Conservation (phyloP, 306 rosid genomes). For the Dicorynia guianensis region DNA sequence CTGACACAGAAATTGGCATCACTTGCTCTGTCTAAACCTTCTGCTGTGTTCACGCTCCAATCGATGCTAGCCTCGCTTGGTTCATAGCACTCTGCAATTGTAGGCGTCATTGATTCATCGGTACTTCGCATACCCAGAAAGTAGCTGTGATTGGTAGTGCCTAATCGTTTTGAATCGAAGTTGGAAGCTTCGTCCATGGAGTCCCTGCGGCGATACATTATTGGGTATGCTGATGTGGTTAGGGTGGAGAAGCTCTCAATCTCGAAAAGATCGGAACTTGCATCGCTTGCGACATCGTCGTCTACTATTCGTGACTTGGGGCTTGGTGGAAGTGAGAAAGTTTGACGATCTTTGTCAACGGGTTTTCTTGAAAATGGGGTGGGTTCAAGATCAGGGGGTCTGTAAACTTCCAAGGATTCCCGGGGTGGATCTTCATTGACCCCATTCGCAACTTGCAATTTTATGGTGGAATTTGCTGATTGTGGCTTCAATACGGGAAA, state of each 20-base stretch:
- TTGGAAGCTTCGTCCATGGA: slow-evolving; percentile 51
- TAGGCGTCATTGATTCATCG: slow-evolving; percentile 53
- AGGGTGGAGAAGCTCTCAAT: slow-evolving; percentile 73
- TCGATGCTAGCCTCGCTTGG: slow-evolving; percentile 71
- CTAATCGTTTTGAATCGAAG: slow-evolving; percentile 33
- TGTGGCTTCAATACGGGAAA: slow-evolving; percentile 59
- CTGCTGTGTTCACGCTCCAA: slow-evolving; percentile 74
- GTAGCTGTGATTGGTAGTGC: background rate
- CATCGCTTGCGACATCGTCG: slow-evolving; percentile 68
- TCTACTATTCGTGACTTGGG: slow-evolving; percentile 53
- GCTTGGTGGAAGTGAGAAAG: slow-evolving; percentile 42
- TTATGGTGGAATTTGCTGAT: slow-evolving; percentile 17
- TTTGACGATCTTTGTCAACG: slow-evolving; percentile 4
- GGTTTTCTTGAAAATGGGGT: slow-evolving; percentile 8
- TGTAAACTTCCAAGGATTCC: slow-evolving; percentile 61
- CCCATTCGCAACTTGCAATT: slow-evolving; percentile 29
- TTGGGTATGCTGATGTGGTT: slow-evolving; percentile 40
- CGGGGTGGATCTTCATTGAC: slow-evolving; percentile 53
- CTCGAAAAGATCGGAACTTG: slow-evolving; percentile 88
- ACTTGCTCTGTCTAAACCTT: slow-evolving; percentile 58
- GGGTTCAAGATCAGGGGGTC: slow-evolving; percentile 35
- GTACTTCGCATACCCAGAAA: slow-evolving; percentile 39
- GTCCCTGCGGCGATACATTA: slow-evolving; percentile 43
- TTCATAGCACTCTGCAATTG: slow-evolving; percentile 54
- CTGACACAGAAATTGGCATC: slow-evolving; percentile 34